Base-by-base conservation (phyloP, 2,329 filamentous ascomycete genomes). In the Helotiales sp. region DNA sequence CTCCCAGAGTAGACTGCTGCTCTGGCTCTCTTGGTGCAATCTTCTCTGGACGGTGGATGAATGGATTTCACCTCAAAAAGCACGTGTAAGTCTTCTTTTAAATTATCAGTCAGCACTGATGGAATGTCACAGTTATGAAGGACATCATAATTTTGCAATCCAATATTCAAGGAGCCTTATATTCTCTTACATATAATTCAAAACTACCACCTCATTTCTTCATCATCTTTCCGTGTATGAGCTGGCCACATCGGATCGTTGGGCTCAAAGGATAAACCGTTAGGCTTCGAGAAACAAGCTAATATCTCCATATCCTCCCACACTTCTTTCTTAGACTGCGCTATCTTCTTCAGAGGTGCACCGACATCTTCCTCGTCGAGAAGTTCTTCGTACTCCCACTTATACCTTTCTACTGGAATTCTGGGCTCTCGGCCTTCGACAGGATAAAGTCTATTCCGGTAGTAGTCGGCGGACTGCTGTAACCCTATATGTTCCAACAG, bases 401-500 rank as follows among this genome's bases (percentile, higher is more conserved):
- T 44, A 24, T 27, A 44, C 9, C 6, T 12, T 17, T 24, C 10
- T 1, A 25, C 17, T 9, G 19, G 40, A 15, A 13, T 10, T 1
- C 12, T 3, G n/a, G 40, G 15, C 27, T 5, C 5, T 13, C n/a
- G 22, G 4, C 40, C 40, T 15, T 15, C n/a, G 12, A 44, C 40
- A 12, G 15, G 4, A 44, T 44, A 44, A 2, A 24, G 10, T 3
- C 47, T 34, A 34, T 12, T 8, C n/a, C 27, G 17, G n/a, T 56
- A 56, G 36, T 50, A 56, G 9, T 50, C 36, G 1, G 54, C 47
- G 3, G 54, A 44, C 9, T 50, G 29, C 10, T 44, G 29, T 9
- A 46, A 13, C 2, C 29, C 36, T 5, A 56, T 40, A 27, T 33
- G 31, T 9, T 44, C 36, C 5, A 58, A 27, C 6, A 59, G 33